Percentiles rank a stretch among this genome's conserved stretches.
phyloP scores from a whole-genome alignment of 371 early-diverging fungal species.

The Mortierella sp. region DNA sequence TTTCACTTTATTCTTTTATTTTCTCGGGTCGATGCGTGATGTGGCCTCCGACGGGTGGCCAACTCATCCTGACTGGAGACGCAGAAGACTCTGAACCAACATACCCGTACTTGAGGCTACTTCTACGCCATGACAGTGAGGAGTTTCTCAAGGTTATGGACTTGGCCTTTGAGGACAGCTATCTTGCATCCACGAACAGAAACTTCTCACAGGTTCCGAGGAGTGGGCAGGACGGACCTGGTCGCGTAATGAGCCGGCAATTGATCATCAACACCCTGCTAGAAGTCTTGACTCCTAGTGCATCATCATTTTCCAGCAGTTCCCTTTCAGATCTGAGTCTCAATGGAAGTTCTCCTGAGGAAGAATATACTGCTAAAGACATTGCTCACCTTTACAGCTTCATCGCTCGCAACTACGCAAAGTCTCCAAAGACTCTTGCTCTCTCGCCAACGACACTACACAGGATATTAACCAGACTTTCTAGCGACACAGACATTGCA shows the following conservation, averaged over 20 bases:
- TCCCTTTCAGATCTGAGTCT: constrained; percentile 20
- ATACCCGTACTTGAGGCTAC: constrained; percentile 79
- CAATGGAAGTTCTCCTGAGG: neutral
- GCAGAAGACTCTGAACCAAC: constrained; percentile 71
- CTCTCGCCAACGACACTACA: constrained; percentile 71
- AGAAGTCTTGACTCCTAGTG: constrained; percentile 63
- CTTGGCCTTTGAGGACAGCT: constrained; percentile 77
- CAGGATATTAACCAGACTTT: constrained; percentile 70
- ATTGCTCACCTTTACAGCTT: constrained; percentile 76
- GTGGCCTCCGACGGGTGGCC: constrained; percentile 78
- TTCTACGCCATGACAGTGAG: constrained; percentile 75
- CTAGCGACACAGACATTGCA: constrained; percentile 63
- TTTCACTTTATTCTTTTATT: constrained; percentile 83
- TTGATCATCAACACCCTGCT: constrained; percentile 80
- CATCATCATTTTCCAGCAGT: constrained; percentile 26
- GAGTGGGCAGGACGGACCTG: constrained; percentile 69
- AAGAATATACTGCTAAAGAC: constrained; percentile 56
- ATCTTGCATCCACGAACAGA: constrained; percentile 63
- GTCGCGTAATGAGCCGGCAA: constrained; percentile 78
- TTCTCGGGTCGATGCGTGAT: constrained; percentile 79
- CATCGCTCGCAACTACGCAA: constrained; percentile 73
- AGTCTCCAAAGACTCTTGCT: constrained; percentile 72
- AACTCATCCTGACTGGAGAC: constrained; percentile 68
- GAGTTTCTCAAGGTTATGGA: constrained; percentile 78
- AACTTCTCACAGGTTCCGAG: constrained; percentile 59